Evolutionary conservation across 129 eudicot genomes (phyloP).

Genomic region (Escallonia herrerae): DNA sequence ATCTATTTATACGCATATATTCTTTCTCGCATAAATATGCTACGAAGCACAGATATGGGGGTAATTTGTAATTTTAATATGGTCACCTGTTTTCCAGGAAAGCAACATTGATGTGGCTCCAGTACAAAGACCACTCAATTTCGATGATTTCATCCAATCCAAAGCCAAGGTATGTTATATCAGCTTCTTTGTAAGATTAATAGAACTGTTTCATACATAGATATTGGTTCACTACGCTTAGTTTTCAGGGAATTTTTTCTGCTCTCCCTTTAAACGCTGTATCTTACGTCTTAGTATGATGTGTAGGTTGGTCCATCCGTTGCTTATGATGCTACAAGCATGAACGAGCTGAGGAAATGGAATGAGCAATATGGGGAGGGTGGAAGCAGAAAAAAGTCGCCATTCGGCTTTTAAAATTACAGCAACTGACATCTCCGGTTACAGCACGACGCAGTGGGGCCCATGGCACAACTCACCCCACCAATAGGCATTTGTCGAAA

Average conservation of each 20-base stretch:
- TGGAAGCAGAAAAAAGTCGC: constrained; percentile 82
- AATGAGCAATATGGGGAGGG: constrained; percentile 98
- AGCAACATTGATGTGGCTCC: constrained; percentile 24
- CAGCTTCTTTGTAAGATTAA: background rate
- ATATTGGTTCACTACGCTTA: background rate
- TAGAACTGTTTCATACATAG: too few relatives aligned
- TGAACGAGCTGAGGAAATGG: constrained; percentile 97
- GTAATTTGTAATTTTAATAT: too few relatives aligned
- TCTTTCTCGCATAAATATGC: too few relatives aligned
- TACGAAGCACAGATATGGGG: too few relatives aligned
- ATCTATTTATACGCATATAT: too few relatives aligned
- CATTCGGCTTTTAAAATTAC: constrained; percentile 63
- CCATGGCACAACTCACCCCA: too few relatives aligned
- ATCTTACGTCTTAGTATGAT: background rate
- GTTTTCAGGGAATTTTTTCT: background rate
- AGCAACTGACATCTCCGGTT: background rate
- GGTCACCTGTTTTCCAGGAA: constrained; percentile 33
- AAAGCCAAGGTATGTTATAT: constrained; percentile 63
- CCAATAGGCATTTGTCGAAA: too few relatives aligned
- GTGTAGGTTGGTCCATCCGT: constrained; percentile 94
- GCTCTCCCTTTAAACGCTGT: background rate
- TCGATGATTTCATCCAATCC: constrained; percentile 83
- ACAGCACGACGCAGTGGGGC: background rate
- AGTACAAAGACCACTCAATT: constrained; percentile 55
- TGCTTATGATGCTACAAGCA: constrained; percentile 83